Evolutionary conservation across 2,329 filamentous ascomycete species (phyloP).

Genomic region (Tolypocladium guangdongense): DNA sequence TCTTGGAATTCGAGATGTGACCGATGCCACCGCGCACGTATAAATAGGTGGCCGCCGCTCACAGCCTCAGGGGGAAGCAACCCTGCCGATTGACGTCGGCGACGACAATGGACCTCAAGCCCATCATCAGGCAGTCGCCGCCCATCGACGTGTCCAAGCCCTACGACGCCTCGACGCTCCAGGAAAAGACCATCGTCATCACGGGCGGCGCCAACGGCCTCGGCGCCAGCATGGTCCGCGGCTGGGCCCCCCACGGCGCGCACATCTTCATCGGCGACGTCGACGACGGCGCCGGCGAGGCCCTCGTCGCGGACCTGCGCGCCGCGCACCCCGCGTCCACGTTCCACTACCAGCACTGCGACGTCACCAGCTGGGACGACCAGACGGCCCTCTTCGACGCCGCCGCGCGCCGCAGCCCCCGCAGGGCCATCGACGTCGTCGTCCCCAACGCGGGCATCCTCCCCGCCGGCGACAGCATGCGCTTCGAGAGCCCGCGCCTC

Average conservation of each 20-base stretch:
- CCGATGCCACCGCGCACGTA: background rate
- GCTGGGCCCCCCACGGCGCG: conserved; percentile 45
- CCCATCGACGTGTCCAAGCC: conserved; percentile 34
- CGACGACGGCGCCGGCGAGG: conserved; percentile 39
- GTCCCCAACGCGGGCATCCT: conserved; percentile 58
- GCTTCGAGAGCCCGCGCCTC: conserved; percentile 36
- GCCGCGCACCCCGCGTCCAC: conserved; percentile 24
- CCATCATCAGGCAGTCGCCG: conserved; percentile 22
- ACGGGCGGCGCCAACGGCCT: conserved; percentile 55
- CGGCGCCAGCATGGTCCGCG: conserved; percentile 41
- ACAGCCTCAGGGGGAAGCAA: background rate
- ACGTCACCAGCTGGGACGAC: conserved; percentile 54
- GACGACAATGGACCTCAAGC: conserved; percentile 8
- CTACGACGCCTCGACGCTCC: conserved; percentile 33
- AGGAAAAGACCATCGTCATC: conserved; percentile 48
- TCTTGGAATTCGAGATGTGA: background rate
- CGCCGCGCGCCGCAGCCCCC: conserved; percentile 40
- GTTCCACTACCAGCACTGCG: conserved; percentile 48
- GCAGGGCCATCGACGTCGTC: conserved; percentile 48
- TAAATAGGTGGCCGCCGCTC: background rate
- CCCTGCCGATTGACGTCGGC: background rate
- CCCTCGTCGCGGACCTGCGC: conserved; percentile 42
- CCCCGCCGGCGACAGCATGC: conserved; percentile 13
- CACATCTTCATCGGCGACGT: conserved; percentile 55
- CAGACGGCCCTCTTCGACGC: conserved; percentile 53